These are phyloP conservation scores for Pseudozyma sp. DNA, from an alignment of 1,284 basidiomycete genomes.

Conservation along the genomic window DNA sequence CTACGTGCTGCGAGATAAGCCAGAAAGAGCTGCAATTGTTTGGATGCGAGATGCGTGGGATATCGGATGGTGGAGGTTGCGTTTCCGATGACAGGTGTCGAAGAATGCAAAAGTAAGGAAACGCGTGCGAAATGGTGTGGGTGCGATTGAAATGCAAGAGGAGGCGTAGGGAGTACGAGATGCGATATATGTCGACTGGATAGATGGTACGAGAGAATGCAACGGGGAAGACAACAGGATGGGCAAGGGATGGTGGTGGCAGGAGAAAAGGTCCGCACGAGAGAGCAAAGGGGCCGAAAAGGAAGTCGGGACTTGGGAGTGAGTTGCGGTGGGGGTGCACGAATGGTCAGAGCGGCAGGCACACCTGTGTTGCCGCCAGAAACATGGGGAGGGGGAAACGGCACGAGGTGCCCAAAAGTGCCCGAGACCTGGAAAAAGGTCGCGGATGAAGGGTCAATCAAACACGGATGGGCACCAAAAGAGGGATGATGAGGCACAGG, in stretches of 20 bases:
- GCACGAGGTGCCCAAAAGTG: constrained; percentile 8
- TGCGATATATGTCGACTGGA: constrained; percentile 12
- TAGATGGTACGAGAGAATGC: constrained; percentile 1
- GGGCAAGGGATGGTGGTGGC: constrained; percentile 28
- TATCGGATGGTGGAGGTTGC: constrained; percentile 29
- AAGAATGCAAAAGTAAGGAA: constrained; percentile 21
- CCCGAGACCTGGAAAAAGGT: constrained; percentile 17
- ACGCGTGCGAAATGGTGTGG: constrained; percentile 3
- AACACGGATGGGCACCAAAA: background rate
- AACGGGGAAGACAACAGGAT: constrained; percentile 4
- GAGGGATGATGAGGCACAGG: background rate
- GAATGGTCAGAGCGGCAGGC: no score
- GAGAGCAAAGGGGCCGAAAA: constrained; percentile 14
- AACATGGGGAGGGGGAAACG: constrained; percentile 1
- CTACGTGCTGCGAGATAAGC: constrained; percentile 5
- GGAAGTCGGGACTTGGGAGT: constrained; percentile 15
- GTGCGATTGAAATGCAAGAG: background rate
- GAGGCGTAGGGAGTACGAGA: constrained; percentile 6
- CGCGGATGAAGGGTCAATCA: background rate
- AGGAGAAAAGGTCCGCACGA: constrained; percentile 31
- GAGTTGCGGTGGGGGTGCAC: background rate
- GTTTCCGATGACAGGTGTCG: constrained; percentile 39
- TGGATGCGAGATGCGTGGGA: constrained; percentile 8
- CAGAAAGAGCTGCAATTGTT: constrained; percentile 15
- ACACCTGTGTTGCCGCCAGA: background rate